A percentile compares a stretch with the other conserved stretches of the same genome.
Conservation (phyloP, 345 rosid genomes). For the Litchi chinensis region DNA sequence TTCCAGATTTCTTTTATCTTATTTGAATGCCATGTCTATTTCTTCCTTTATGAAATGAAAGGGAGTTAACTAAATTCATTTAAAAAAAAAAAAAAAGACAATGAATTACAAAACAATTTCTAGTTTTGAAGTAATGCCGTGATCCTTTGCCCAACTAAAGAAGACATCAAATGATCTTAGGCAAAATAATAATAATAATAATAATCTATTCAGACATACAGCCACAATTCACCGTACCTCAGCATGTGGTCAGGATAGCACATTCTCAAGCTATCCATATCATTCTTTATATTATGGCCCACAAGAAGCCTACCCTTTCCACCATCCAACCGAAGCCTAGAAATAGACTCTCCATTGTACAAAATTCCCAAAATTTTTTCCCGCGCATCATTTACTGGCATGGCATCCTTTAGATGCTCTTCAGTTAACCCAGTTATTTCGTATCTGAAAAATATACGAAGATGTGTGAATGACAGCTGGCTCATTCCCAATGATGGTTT, state of each 20-base stretch:
- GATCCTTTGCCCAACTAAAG: background rate
- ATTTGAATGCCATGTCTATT: background rate
- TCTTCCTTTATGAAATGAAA: background rate
- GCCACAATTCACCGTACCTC: conserved; percentile 43
- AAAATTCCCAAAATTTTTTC: conserved; percentile 45
- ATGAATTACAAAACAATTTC: background rate
- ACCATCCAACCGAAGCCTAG: conserved; percentile 36
- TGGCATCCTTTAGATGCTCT: conserved; percentile 61
- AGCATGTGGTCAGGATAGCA: conserved; percentile 58
- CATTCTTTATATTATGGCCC: conserved; percentile 67
- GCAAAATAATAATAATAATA: background rate
- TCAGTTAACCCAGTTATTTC: conserved; percentile 71
- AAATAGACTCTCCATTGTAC: conserved; percentile 49
- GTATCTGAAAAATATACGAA: conserved; percentile 37
- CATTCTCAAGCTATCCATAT: conserved; percentile 64
- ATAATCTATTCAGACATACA: background rate
- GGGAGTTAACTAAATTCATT: background rate
- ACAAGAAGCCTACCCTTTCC: conserved; percentile 66
- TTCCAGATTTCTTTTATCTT: background rate
- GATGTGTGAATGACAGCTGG: conserved; percentile 1
- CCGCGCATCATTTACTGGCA: conserved; percentile 54
- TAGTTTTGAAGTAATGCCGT: background rate
- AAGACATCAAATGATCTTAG: background rate
- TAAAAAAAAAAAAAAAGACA: background rate
- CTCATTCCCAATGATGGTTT: background rate